These are phyloP conservation scores for Populus alba DNA, from an alignment of 345 rosid genomes.

Conservation along the genomic window DNA sequence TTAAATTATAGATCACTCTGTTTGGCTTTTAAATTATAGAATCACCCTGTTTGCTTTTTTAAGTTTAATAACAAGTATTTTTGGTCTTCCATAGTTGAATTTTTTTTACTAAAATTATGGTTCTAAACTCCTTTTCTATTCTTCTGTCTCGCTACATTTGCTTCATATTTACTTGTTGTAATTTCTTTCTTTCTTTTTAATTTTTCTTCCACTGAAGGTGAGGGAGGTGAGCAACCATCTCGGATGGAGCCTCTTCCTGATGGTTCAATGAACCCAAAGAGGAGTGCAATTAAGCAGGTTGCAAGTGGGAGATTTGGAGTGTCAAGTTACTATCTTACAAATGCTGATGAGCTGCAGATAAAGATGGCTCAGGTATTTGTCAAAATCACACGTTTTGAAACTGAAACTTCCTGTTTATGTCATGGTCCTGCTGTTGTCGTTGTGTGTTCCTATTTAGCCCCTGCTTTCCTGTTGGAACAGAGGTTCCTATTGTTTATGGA, in stretches of 20 bases:
- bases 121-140: neutral
- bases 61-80: neutral
- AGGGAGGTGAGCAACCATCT: constrained; percentile 99
- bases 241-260: constrained; percentile 91
- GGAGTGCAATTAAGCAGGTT: constrained; percentile 97
- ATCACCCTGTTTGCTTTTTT: too few species aligned
- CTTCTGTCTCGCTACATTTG: neutral
- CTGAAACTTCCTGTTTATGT: neutral
- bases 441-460: constrained; percentile 29
- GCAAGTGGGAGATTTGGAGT: constrained; percentile 99
- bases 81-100: neutral
- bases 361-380: constrained; percentile 97
- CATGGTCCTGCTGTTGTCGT: constrained; percentile 11
- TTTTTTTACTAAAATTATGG: neutral
- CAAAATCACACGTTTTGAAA: neutral
- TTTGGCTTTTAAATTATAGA: too few species aligned
- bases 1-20: too few species aligned
- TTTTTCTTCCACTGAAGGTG: constrained; percentile 48
- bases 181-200: neutral
- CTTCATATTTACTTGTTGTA: neutral
- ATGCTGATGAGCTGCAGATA: constrained; percentile 96
- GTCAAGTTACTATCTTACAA: constrained; percentile 95
- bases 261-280: constrained; percentile 88
- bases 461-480: constrained; percentile 42
- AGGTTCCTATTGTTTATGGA: constrained; percentile 46